phyloP scores from a whole-genome alignment of 2,329 filamentous ascomycete genomes.

The Raffaelea albimanens region DNA sequence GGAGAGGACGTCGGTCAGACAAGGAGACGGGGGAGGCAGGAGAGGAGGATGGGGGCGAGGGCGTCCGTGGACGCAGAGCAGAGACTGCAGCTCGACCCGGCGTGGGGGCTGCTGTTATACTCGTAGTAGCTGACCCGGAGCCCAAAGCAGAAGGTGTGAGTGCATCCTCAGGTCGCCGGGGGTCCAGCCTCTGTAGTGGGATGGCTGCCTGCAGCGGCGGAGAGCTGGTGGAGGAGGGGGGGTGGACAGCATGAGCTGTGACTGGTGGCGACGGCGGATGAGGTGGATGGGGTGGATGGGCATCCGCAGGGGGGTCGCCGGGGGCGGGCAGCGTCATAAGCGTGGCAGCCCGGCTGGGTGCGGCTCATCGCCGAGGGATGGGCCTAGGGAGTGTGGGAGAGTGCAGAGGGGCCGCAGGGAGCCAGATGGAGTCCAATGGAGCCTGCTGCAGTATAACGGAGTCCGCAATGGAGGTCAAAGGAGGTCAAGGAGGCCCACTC shows the following conservation, averaged over 20 bases:
- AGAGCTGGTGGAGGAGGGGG: neutral
- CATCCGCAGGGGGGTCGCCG: neutral
- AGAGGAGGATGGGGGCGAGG: neutral
- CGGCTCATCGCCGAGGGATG: neutral
- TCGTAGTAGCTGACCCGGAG: neutral
- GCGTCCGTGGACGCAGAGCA: neutral
- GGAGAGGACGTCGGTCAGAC: neutral
- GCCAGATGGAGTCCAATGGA: no score
- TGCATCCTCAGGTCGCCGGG: neutral
- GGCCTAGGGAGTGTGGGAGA: neutral
- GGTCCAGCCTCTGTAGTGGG: constrained; percentile 10
- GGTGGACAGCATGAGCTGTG: neutral
- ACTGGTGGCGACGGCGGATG: no score
- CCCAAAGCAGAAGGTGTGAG: neutral
- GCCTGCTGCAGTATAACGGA: no score
- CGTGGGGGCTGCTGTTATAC: neutral
- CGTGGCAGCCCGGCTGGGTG: neutral
- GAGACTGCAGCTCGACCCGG: neutral
- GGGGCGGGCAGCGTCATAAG: neutral
- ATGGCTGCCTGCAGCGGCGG: neutral
- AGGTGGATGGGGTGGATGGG: neutral
- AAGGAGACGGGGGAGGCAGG: neutral
- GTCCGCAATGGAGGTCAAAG: no score
- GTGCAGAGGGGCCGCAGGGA: neutral
- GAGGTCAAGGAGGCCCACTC: no score